Evolutionary conservation across 2,329 filamentous ascomycete genomes (phyloP).

Genomic region (Cryphonectria parasitica): DNA sequence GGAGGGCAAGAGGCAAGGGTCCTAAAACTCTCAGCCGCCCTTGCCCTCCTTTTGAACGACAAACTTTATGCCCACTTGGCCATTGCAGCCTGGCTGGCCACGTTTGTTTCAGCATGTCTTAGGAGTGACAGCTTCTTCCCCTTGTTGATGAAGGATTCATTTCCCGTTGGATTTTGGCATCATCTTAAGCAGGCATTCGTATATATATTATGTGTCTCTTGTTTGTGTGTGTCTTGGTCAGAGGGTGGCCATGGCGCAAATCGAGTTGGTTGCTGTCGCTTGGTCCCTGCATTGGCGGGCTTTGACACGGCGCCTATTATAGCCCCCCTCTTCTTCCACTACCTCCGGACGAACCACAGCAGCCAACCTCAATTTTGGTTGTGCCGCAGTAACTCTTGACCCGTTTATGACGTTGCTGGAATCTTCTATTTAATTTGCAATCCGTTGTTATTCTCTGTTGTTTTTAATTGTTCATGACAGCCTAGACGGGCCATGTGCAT

Average conservation of each 20-base stretch:
- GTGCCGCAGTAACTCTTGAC: too few relatives aligned
- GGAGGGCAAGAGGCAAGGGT: not conserved
- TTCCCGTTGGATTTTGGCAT: not conserved
- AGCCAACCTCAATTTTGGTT: not conserved
- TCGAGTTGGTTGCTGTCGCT: not conserved
- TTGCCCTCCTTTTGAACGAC: not conserved
- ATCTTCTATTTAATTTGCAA: not conserved
- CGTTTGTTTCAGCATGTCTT: not conserved
- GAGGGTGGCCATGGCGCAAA: not conserved
- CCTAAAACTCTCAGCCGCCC: not conserved
- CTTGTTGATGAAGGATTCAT: too few relatives aligned
- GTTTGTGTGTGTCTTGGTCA: not conserved
- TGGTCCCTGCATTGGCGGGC: conserved; percentile 8
- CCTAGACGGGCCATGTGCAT: not conserved
- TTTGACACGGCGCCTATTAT: conserved; percentile 5
- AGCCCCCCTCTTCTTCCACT: not conserved
- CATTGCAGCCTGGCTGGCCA: not conserved
- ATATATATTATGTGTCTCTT: not conserved
- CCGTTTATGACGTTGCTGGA: not conserved
- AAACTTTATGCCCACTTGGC: not conserved
- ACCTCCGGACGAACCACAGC: not conserved
- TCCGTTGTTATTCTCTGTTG: not conserved
- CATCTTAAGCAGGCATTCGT: not conserved
- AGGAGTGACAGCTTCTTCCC: not conserved
- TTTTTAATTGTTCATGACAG: not conserved